Conservation (phyloP, 2,329 filamentous ascomycete species). For the Aciculosporium take region DNA sequence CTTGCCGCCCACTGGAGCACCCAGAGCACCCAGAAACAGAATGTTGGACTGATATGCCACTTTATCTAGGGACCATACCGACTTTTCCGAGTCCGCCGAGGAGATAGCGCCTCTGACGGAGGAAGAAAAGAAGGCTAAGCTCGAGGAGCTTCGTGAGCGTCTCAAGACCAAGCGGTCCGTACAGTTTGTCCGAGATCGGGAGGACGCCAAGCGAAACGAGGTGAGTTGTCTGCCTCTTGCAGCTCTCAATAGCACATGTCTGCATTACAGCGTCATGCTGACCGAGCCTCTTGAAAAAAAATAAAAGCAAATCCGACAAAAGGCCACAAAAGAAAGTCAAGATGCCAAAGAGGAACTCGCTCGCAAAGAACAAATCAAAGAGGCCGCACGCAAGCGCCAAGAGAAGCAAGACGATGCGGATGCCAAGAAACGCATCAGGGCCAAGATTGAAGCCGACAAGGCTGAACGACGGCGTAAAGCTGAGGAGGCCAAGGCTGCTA, state of each 20-base stretch:
- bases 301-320: slow-evolving; percentile 65
- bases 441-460: slow-evolving; percentile 91
- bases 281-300: neutral
- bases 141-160: slow-evolving; percentile 60
- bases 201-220: slow-evolving; percentile 75
- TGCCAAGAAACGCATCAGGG: slow-evolving; percentile 78
- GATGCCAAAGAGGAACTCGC: slow-evolving; percentile 80
- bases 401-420: slow-evolving; percentile 79
- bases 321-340: slow-evolving; percentile 78
- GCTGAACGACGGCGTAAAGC: slow-evolving; percentile 74
- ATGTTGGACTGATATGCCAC: neutral
- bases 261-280: neutral
- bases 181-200: slow-evolving; percentile 59
- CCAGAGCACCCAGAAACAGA: neutral
- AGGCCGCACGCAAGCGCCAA: slow-evolving; percentile 69
- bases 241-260: neutral
- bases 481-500: slow-evolving; percentile 69
- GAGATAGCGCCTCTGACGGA: slow-evolving; percentile 83
- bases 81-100: slow-evolving; percentile 88
- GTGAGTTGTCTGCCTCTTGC: slow-evolving; percentile 25
- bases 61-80: slow-evolving; percentile 61
- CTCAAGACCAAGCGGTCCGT: slow-evolving; percentile 57
- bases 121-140: slow-evolving; percentile 72
- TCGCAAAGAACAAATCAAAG: slow-evolving; percentile 83
- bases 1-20: neutral